Percentiles rank a stretch among this genome's conserved stretches.
phyloP scores from a whole-genome alignment of 2,329 filamentous ascomycete species.

The Zymoseptoria crescenta region DNA sequence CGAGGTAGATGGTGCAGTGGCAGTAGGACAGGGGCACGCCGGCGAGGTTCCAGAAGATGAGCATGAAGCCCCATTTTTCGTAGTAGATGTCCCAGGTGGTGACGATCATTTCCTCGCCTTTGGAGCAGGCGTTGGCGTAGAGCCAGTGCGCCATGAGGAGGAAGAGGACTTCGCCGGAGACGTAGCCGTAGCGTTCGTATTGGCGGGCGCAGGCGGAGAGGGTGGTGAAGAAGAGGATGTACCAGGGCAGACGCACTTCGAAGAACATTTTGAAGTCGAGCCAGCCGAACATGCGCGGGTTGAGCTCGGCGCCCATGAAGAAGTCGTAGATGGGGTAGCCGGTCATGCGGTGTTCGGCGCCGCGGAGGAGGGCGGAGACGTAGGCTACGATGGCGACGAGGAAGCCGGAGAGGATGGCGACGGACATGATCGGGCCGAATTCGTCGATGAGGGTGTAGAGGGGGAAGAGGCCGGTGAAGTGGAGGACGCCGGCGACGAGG shows the following conservation, averaged over 20 bases:
- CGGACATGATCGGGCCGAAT: slow-evolving; percentile 86
- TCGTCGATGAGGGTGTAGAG: slow-evolving; percentile 90
- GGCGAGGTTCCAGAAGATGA: slow-evolving; percentile 95
- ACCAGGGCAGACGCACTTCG: slow-evolving; percentile 88
- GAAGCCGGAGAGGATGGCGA: slow-evolving; percentile 87
- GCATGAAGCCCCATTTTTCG: slow-evolving; percentile 95
- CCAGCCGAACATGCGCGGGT: slow-evolving; percentile 67
- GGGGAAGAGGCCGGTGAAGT: slow-evolving; percentile 77
- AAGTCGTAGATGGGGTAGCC: slow-evolving; percentile 75
- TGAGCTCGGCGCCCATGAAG: slow-evolving; percentile 84
- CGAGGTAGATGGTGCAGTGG: slow-evolving; percentile 85
- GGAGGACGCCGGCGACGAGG: slow-evolving; percentile 59
- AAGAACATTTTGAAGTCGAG: slow-evolving; percentile 95
- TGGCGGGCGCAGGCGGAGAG: slow-evolving; percentile 72
- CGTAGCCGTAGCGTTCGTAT: slow-evolving; percentile 76
- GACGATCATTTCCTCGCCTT: slow-evolving; percentile 84
- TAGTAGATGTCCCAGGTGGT: slow-evolving; percentile 95
- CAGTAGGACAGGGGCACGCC: slow-evolving; percentile 88
- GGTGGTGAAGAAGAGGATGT: slow-evolving; percentile 72
- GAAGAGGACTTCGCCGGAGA: slow-evolving; percentile 77
- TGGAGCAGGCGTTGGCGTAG: slow-evolving; percentile 85
- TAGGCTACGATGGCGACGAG: slow-evolving; percentile 78
- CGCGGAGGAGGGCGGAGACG: slow-evolving; percentile 70
- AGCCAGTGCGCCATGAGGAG: slow-evolving; percentile 83
- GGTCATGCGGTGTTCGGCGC: slow-evolving; percentile 86